Base-by-base conservation (phyloP, 2,329 filamentous ascomycete genomes). In the Beauveria brongniartii region DNA sequence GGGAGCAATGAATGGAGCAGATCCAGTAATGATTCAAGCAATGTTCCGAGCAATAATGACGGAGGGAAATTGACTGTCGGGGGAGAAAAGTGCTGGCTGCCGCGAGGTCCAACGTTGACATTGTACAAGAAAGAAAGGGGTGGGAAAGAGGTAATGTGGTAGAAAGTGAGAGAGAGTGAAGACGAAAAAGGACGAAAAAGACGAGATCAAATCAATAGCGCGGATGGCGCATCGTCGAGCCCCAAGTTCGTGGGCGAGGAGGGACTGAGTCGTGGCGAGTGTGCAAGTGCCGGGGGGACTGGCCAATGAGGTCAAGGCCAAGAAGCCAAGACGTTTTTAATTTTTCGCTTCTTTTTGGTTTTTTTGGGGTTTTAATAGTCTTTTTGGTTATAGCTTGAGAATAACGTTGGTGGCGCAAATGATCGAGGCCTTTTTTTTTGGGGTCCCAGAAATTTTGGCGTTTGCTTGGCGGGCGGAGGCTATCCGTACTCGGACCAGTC, bases 141-240 rank as follows among this genome's bases (percentile, higher is more conserved):
- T 14, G 30, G 30, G 30, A 14, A 34, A 34, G 12, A 34, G 30
- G 10, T 34, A 14, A 34, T 40, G 55, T 16, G 43, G 43, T 51
- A 20, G 46, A 51, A 14, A 22, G n/a, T 14, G 40, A 43, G 40
- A 43, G 9, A 43, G 30, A n/a, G 53, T 14, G 20, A 43, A 37
- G 46, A 51, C 10, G 47, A 43, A 44, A 22, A 37, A 8, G 30
- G 3, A 20, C 14, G 28, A 47, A 24, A 22, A 26, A 59, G 37
- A 24, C 47, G 46, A 59, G 48, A 34, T 34, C 37, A 59, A 37
- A 34, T 57, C 48, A 59, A 53, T 59, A 59, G 48, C 40, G 56
- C 40, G 56, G 56, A 53, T 53, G 56, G 56, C 56, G 56, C 46
- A 52, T 59, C 48, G 44, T 57, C 55, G 46, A 50, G 55, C 22